Conservation (phyloP, 2,329 filamentous ascomycete species). For the Neofusicoccum cordaticola region DNA sequence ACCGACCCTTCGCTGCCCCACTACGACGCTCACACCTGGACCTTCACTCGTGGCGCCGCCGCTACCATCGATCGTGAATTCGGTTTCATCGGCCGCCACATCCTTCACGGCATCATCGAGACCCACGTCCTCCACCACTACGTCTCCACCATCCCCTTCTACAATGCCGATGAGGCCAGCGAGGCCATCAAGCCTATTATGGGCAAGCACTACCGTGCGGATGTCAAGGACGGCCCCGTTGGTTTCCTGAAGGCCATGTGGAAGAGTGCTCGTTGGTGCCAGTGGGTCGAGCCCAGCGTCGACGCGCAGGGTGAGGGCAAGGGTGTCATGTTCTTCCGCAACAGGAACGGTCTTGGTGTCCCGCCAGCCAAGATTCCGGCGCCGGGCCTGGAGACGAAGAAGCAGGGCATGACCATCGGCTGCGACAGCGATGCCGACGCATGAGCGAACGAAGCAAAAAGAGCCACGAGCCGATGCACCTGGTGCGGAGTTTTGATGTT, state of each 20-base stretch:
- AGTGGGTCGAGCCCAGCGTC: conserved; percentile 93
- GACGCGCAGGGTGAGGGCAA: conserved; percentile 76
- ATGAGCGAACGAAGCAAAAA: neutral
- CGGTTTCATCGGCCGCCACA: conserved; percentile 85
- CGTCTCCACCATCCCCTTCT: conserved; percentile 93
- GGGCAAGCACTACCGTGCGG: conserved; percentile 89
- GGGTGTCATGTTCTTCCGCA: conserved; percentile 91
- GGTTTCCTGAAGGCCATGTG: conserved; percentile 86
- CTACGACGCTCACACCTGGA: conserved; percentile 85
- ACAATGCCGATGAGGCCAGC: conserved; percentile 89
- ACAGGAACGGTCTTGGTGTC: conserved; percentile 81
- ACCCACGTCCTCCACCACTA: conserved; percentile 98
- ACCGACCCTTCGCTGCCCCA: conserved; percentile 92
- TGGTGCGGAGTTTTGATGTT: neutral
- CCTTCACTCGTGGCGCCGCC: conserved; percentile 86
- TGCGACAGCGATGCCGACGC: conserved; percentile 16
- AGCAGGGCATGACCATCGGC: conserved; percentile 15
- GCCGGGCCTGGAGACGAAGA: conserved; percentile 21
- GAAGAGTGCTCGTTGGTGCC: conserved; percentile 79
- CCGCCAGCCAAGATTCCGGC: conserved; percentile 47
- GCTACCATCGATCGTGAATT: conserved; percentile 97
- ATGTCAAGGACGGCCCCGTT: conserved; percentile 69
- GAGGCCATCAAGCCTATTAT: conserved; percentile 94
- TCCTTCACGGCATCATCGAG: conserved; percentile 95
- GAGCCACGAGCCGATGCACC: neutral